Base-by-base conservation (phyloP, 139 green algal species). In the Closterium sp. region DNA sequence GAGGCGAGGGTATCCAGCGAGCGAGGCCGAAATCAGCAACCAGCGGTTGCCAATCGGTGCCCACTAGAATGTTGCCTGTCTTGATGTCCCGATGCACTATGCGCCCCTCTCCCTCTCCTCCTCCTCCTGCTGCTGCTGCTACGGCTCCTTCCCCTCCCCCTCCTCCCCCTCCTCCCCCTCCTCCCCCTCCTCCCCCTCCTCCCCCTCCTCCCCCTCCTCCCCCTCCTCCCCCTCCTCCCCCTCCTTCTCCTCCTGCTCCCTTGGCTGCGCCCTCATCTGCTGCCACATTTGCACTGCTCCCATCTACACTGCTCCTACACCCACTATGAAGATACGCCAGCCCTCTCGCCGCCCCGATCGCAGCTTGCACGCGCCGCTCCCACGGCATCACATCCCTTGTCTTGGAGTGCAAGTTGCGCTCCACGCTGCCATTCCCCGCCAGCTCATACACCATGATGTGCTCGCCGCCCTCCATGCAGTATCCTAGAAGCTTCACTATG, bases 1-100 rank as follows among this genome's bases (percentile, higher is more conserved):
- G 87, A 91, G 36, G 64, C 9, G 35, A 33, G 23, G 83, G 89
- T 12, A 93, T 30, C 87, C 64, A 87, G 19, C 66, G 34, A 3
- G 93, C 94, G 30, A 96, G 88, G 12, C 95, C 95, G 90, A 96
- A 96, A 83, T 96, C 95, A 33, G 88, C 91, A 88, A 91, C 69
- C 88, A 88, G 88, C 16, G n/a, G 83, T 33, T 86, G 83, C 64
- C 69, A 88, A 16, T 91, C 84, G 21, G 25, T 5, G 69, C 76
- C 81, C 28, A 94, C 83, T 23, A 94, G 87, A 33, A 95, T 90
- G 93, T 95, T 95, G 19, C 33, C 86, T 25, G 93, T 87, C 43
- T 95, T 95, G 25, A 95, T 87, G 89, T 95, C 93, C 31, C 93
- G 34, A 81, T 95, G 93, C 16, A 95, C 38, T 19, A 94, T 90